These are phyloP conservation scores for Sonneratia alba DNA, from an alignment of 345 rosid genomes.

Conservation along the genomic window DNA sequence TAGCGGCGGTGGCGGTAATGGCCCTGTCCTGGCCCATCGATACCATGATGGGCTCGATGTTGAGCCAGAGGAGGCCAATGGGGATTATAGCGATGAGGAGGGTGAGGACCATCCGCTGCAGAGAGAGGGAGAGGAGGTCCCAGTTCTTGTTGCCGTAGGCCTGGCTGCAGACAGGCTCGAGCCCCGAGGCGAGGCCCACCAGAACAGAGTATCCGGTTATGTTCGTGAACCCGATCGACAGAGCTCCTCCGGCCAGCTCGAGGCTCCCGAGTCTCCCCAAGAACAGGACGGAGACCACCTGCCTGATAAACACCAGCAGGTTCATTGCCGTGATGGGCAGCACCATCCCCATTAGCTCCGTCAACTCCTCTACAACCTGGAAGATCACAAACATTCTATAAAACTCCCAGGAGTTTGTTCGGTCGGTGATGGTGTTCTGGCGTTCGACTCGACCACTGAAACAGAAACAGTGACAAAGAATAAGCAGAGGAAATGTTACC, in stretches of 20 bases:
- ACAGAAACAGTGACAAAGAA: neutral
- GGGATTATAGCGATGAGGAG: slow-evolving; percentile 67
- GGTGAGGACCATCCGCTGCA: slow-evolving; percentile 79
- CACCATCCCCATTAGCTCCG: slow-evolving; percentile 83
- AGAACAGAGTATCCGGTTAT: slow-evolving; percentile 96
- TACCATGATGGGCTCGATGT: slow-evolving; percentile 75
- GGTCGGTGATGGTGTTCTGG: neutral
- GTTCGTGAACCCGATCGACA: slow-evolving; percentile 93
- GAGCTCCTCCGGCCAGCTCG: slow-evolving; percentile 94
- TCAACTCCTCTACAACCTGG: slow-evolving; percentile 73
- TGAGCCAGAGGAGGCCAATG: slow-evolving; percentile 73
- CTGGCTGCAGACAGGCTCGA: slow-evolving; percentile 96
- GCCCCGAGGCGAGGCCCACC: slow-evolving; percentile 86
- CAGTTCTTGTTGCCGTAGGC: slow-evolving; percentile 88
- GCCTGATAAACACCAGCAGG: slow-evolving; percentile 64
- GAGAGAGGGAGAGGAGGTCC: slow-evolving; percentile 79
- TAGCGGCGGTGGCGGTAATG: slow-evolving; percentile 80
- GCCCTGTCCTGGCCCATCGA: slow-evolving; percentile 73
- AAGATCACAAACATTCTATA: neutral
- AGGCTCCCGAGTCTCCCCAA: slow-evolving; percentile 85
- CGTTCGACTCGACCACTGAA: too few species aligned
- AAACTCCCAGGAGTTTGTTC: neutral
- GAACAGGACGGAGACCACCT: slow-evolving; percentile 80
- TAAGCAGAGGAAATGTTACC: slow-evolving; percentile 16
- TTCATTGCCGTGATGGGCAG: slow-evolving; percentile 84